A percentile compares a stretch with the other conserved stretches of the same genome.
Evolutionary conservation across 1,284 basidiomycete genomes (phyloP).

Genomic region (Xanthoconium separans): DNA sequence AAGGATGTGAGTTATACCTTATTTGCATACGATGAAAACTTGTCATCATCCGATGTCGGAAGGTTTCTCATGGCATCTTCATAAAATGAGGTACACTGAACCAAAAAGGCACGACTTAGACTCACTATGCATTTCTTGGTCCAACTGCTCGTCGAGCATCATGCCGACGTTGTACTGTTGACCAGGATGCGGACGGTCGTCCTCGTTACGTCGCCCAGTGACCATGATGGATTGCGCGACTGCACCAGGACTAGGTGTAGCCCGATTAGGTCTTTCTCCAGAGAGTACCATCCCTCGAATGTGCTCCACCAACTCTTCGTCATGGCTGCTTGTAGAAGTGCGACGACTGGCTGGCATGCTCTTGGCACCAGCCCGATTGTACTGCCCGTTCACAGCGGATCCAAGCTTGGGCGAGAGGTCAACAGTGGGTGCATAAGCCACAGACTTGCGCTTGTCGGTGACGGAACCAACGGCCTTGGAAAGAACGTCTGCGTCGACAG

Average conservation of each 20-base stretch:
- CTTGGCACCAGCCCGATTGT: conserved; percentile 72
- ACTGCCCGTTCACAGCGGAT: conserved; percentile 48
- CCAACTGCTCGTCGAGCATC: conserved; percentile 87
- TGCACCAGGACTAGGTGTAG: conserved; percentile 50
- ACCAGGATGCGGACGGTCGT: conserved; percentile 54
- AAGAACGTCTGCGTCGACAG: conserved; percentile 59
- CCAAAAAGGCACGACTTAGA: conserved; percentile 19
- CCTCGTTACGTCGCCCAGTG: conserved; percentile 49
- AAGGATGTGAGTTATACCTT: conserved; percentile 51
- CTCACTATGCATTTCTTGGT: conserved; percentile 88
- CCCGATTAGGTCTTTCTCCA: conserved; percentile 54
- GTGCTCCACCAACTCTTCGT: conserved; percentile 76
- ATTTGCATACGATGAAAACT: conserved; percentile 62
- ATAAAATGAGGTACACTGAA: conserved; percentile 19
- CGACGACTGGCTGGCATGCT: conserved; percentile 87
- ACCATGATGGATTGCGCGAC: conserved; percentile 51
- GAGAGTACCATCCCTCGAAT: conserved; percentile 65
- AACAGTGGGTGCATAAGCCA: conserved; percentile 77
- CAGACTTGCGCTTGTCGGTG: conserved; percentile 78
- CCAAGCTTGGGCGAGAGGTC: conserved; percentile 68
- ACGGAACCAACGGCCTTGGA: conserved; percentile 64
- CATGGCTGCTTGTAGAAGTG: conserved; percentile 76
- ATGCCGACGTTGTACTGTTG: conserved; percentile 76
- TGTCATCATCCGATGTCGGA: conserved; percentile 91
- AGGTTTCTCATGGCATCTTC: conserved; percentile 89